A percentile compares a stretch with the other conserved stretches of the same genome.
phyloP scores from a whole-genome alignment of 2,329 filamentous ascomycete genomes.

The Plectosphaerella plurivora region DNA sequence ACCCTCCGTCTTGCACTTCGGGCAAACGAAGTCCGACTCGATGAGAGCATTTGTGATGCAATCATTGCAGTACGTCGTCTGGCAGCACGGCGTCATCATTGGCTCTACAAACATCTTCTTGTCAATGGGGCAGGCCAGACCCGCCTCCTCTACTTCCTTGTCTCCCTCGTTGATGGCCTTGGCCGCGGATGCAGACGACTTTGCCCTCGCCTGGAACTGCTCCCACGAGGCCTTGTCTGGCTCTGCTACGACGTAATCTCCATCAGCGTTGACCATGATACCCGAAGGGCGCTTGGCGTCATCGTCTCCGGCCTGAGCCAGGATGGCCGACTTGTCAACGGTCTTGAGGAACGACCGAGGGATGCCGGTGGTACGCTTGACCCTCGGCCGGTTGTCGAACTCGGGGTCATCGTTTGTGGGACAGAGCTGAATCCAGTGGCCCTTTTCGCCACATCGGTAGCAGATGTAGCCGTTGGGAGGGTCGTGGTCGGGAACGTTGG shows the following conservation, averaged over 20 bases:
- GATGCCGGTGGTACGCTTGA: constrained; percentile 96
- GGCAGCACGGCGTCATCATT: constrained; percentile 98
- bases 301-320: constrained; percentile 71
- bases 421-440: constrained; percentile 98
- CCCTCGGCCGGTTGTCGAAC: constrained; percentile 86
- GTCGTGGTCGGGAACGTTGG: constrained; percentile 84
- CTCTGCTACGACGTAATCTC: constrained; percentile 94
- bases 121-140: constrained; percentile 92
- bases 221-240: constrained; percentile 96
- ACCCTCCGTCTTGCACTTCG: constrained; percentile 83
- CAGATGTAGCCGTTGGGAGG: constrained; percentile 93
- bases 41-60: constrained; percentile 99
- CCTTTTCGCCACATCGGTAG: constrained; percentile 93
- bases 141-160: constrained; percentile 83
- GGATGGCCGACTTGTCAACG: constrained; percentile 81
- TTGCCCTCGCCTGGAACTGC: constrained; percentile 91
- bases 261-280: constrained; percentile 96
- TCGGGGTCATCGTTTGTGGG: constrained; percentile 98
- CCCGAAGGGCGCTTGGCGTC: constrained; percentile 77
- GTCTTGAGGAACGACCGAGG: constrained; percentile 93
- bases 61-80: constrained; percentile 97
- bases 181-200: constrained; percentile 77
- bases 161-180: constrained; percentile 72
- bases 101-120: constrained; percentile 97
- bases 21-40: constrained; percentile 96